Base-by-base conservation (phyloP, 139 green algal species). In the Chlamydomonas eustigma region DNA sequence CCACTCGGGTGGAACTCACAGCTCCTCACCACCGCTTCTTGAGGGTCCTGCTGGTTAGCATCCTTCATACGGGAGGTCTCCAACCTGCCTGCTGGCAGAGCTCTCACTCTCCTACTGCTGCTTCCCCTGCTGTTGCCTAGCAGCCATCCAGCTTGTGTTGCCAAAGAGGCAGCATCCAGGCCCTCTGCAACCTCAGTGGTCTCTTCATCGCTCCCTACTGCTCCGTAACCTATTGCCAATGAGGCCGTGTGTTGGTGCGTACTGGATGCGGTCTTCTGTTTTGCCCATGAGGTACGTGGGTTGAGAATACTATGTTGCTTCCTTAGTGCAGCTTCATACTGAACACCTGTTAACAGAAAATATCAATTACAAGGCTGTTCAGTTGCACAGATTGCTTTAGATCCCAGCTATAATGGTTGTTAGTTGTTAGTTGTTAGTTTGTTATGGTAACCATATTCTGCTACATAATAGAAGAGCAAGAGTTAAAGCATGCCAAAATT, bases 1-100 rank as follows among this genome's bases (percentile, higher is more conserved):
- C 44, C 71, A 2, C 81, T 82, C 2, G 87, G 88, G 80, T 98
- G 94, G 73, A 94, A 98, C 51, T 91, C 79, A 2, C 97, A 81
- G 8, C 63, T 75, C 44, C 80, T 85, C 73, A 97, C 87, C 35
- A 94, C 89, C 0, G 84, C 80, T 30, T 89, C 79, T 71, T 67
- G 81, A 2, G 84, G 86, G 24, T 88, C 86, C 2, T 76, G 52
- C 52, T 82, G 66, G 84, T 97, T 97, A 51, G 83, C 91, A 76
- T 97, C 91, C 51, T 84, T 85, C 31, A 97, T 25, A 31, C 90
- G 81, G 0, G 91, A 91, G 0, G 86, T 78, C 79, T 96, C 89
- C 4, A 97, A 64, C 28, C 33, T 71, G 2, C 82, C 78, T 2
- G 74, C n/a, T 22, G 52, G 66, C 58, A 83, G 72, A 71, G 34